Evolutionary conservation across 768 basidiomycete species (phyloP).

Genomic region (Tylopilus vinaceipallidus): DNA sequence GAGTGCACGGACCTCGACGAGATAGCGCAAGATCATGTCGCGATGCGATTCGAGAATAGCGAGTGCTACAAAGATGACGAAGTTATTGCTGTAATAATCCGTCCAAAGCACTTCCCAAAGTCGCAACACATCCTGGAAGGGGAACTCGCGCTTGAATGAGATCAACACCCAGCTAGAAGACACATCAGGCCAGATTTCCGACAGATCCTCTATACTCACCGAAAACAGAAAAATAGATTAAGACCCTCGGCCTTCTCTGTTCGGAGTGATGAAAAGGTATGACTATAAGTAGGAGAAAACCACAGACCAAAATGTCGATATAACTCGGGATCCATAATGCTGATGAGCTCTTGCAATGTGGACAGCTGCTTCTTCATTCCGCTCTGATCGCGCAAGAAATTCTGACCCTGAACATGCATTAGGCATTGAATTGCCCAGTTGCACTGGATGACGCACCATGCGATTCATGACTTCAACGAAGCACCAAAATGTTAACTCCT

Average conservation of each 20-base stretch:
- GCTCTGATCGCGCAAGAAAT: conserved; percentile 94
- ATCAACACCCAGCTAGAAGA: conserved; percentile 80
- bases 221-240: conserved; percentile 98
- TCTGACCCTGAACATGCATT: conserved; percentile 64
- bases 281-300: background rate
- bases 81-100: conserved; percentile 82
- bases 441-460: conserved; percentile 63
- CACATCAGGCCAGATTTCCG: background rate
- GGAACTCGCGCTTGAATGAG: conserved; percentile 94
- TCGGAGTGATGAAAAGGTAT: background rate
- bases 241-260: conserved; percentile 85
- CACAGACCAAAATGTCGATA: conserved; percentile 81
- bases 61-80: conserved; percentile 92
- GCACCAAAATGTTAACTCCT: conserved; percentile 94
- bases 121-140: conserved; percentile 84
- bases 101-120: conserved; percentile 97
- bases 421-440: background rate
- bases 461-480: conserved; percentile 93
- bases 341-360: conserved; percentile 86
- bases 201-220: conserved; percentile 46
- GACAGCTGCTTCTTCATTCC: conserved; percentile 96
- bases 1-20: conserved; percentile 71
- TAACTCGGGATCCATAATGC: conserved; percentile 93
- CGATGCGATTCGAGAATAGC: conserved; percentile 94
- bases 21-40: conserved; percentile 91